phyloP scores from a whole-genome alignment of 2,329 filamentous ascomycete genomes.

The Ustulina deusta region DNA sequence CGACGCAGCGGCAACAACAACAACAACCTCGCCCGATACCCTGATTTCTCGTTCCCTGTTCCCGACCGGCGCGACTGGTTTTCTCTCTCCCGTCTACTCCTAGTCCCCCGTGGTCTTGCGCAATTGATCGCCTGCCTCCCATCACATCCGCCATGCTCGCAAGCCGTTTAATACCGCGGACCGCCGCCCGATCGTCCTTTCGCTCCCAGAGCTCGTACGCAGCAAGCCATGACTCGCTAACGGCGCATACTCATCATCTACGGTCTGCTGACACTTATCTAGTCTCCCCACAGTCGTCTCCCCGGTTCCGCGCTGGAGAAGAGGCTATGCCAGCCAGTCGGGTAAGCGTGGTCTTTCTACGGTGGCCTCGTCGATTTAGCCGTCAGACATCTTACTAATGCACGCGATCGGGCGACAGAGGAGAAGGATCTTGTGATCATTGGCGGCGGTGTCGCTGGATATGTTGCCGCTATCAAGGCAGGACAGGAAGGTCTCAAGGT shows the following conservation, averaged over 20 bases:
- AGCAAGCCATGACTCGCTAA: constrained; percentile 25
- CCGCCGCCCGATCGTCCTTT: constrained; percentile 68
- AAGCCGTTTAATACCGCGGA: constrained; percentile 70
- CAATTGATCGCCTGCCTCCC: constrained; percentile 18
- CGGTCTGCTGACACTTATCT: constrained; percentile 40
- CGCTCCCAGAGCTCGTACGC: constrained; percentile 63
- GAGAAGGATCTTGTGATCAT: constrained; percentile 98
- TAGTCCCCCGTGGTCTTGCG: constrained; percentile 11
- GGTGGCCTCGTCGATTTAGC: constrained; percentile 32
- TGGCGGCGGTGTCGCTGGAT: constrained; percentile 96
- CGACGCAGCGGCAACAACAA: background rate
- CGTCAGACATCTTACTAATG: constrained; percentile 55
- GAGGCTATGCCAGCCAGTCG: constrained; percentile 69
- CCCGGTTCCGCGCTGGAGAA: constrained; percentile 65
- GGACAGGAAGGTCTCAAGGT: constrained; percentile 98
- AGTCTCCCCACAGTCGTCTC: constrained; percentile 64
- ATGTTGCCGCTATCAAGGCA: constrained; percentile 99
- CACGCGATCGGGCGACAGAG: constrained; percentile 62
- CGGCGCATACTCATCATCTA: constrained; percentile 34
- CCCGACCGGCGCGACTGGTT: constrained; percentile 8
- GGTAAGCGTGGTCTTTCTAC: constrained; percentile 52
- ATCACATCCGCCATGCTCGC: constrained; percentile 65
- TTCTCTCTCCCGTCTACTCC: background rate
- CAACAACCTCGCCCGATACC: background rate
- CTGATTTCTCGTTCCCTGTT: no score